Percentiles rank a stretch among this genome's conserved stretches.
Conservation (phyloP, 306 rosid species). For the Cicer chorassanicum region DNA sequence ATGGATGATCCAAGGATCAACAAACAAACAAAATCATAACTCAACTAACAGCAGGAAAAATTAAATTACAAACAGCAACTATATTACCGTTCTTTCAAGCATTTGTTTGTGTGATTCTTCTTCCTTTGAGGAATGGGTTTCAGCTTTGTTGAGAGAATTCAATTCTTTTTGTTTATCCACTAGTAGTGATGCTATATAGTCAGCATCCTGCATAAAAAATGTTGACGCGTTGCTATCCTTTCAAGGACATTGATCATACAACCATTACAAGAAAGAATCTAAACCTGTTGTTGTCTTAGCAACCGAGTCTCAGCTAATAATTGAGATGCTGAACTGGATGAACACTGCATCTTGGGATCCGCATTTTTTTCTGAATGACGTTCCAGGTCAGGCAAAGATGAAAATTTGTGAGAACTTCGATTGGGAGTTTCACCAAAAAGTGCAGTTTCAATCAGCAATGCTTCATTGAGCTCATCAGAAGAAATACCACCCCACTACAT, state of each 20-base stretch:
- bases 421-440: constrained; percentile 54
- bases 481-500: constrained; percentile 77
- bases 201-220: constrained; percentile 62
- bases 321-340: constrained; percentile 41
- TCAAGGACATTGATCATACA: constrained; percentile 34
- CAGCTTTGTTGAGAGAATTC: constrained; percentile 50
- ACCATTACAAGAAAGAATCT: constrained; percentile 35
- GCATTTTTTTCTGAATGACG: constrained; percentile 44
- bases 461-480: constrained; percentile 75
- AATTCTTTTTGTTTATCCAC: constrained; percentile 60
- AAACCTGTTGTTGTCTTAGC: constrained; percentile 74
- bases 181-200: constrained; percentile 56
- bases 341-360: constrained; percentile 44
- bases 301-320: constrained; percentile 50
- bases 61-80: constrained; percentile 14
- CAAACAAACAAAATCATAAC: constrained; percentile 8
- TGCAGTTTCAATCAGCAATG: constrained; percentile 68
- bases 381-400: constrained; percentile 49
- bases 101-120: constrained; percentile 45
- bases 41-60: constrained; percentile 25
- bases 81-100: constrained; percentile 48
- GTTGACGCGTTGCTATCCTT: constrained; percentile 22
- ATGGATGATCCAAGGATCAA: neutral
- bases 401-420: constrained; percentile 41
- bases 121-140: constrained; percentile 49